Percentiles rank a stretch among this genome's conserved stretches.
Evolutionary conservation across 2,329 filamentous ascomycete species (phyloP).

Genomic region (Chrysosporium queenslandicum): DNA sequence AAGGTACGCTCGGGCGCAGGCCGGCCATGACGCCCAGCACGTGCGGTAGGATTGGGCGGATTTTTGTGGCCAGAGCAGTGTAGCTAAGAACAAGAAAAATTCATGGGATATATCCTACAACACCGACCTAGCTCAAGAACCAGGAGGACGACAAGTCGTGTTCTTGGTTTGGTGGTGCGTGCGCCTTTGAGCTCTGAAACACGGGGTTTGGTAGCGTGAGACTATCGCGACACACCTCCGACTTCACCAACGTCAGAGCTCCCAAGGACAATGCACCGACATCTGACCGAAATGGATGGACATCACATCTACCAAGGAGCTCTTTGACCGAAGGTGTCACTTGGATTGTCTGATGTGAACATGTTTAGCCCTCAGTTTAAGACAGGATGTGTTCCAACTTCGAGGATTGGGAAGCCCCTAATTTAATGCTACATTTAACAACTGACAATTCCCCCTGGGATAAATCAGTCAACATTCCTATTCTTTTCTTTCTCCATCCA

Average conservation of each 20-base stretch:
- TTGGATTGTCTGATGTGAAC: slow-evolving; percentile 9
- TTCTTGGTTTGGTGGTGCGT: not conserved
- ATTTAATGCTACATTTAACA: slow-evolving; percentile 13
- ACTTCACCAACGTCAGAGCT: slow-evolving; percentile 19
- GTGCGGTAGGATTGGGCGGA: no score
- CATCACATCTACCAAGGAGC: slow-evolving; percentile 1
- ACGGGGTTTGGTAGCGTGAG: slow-evolving; percentile 11
- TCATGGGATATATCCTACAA: no score
- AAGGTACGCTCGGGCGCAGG: no score
- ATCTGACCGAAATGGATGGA: not conserved
- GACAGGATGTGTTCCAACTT: slow-evolving; percentile 13
- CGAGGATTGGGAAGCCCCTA: slow-evolving; percentile 12
- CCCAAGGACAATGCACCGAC: slow-evolving; percentile 1
- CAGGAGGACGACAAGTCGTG: not conserved
- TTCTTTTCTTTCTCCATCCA: slow-evolving; percentile 8
- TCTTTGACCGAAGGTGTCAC: slow-evolving; percentile 5
- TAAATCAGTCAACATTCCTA: slow-evolving; percentile 2
- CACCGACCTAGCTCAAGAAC: not conserved
- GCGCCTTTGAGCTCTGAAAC: slow-evolving; percentile 13
- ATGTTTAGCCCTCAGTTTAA: slow-evolving; percentile 10
- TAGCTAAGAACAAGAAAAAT: no score
- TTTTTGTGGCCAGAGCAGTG: not conserved
- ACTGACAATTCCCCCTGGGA: slow-evolving; percentile 6
- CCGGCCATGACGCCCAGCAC: no score
- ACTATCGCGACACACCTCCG: slow-evolving; percentile 15